A percentile compares a stretch with the other conserved stretches of the same genome.
phyloP scores from a whole-genome alignment of 352 stramenopile genomes.

The Pythium brachiatum region DNA sequence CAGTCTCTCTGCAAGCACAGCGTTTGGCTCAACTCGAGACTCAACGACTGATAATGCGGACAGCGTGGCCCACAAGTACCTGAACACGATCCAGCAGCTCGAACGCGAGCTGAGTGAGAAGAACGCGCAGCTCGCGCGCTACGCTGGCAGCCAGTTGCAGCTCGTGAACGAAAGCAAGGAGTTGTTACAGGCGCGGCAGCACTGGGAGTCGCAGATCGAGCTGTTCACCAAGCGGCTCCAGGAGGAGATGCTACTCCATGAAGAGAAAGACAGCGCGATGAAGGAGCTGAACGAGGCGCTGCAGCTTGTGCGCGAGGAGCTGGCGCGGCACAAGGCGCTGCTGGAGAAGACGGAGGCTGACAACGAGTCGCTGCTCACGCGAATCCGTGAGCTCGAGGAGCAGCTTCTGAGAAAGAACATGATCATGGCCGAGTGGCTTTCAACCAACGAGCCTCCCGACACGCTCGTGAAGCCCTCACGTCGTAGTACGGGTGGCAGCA shows the following conservation, averaged over 20 bases:
- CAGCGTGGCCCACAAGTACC: constrained; percentile 40
- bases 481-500: constrained; percentile 17
- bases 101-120: constrained; percentile 69
- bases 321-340: constrained; percentile 49
- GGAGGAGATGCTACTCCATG: constrained; percentile 58
- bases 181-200: constrained; percentile 57
- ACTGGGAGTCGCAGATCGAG: constrained; percentile 53
- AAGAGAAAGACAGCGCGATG: constrained; percentile 71
- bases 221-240: constrained; percentile 56
- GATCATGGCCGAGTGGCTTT: constrained; percentile 62
- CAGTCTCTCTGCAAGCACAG: constrained; percentile 18
- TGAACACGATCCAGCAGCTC: constrained; percentile 62
- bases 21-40: constrained; percentile 13
- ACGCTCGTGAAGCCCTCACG: neutral
- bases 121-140: constrained; percentile 52
- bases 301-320: constrained; percentile 47
- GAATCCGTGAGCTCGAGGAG: constrained; percentile 46
- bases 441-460: constrained; percentile 34
- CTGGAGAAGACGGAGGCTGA: constrained; percentile 54
- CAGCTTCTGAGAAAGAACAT: constrained; percentile 57
- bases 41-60: constrained; percentile 28
- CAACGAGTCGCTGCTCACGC: constrained; percentile 33
- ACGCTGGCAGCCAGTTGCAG: constrained; percentile 56
- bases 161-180: constrained; percentile 75
- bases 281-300: constrained; percentile 57